These are phyloP conservation scores for Akanthomyces uredinophilus DNA, from an alignment of 2,329 filamentous ascomycete species.

Conservation along the genomic window DNA sequence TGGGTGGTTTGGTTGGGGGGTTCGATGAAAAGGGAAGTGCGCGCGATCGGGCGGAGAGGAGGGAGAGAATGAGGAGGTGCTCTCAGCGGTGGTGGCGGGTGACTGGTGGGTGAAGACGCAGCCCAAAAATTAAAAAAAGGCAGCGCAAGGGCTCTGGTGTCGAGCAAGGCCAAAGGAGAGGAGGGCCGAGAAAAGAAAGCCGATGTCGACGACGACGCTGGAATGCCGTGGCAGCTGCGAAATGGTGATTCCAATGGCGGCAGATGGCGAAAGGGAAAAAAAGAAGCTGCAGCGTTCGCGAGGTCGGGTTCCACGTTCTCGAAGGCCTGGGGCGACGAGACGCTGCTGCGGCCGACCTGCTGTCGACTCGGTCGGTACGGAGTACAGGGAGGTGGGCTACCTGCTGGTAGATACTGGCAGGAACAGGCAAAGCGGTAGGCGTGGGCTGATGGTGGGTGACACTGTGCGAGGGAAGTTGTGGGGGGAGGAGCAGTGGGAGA, in stretches of 20 bases:
- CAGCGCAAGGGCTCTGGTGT: neutral
- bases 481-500: neutral
- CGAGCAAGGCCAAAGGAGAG: neutral
- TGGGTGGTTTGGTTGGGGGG: neutral
- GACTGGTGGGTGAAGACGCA: neutral
- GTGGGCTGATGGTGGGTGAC: neutral
- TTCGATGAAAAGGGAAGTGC: neutral
- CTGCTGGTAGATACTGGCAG: neutral
- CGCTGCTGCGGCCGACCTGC: too few relatives aligned
- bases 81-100: neutral
- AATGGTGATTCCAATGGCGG: neutral
- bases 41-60: conserved; percentile 7
- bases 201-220: neutral
- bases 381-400: too few relatives aligned
- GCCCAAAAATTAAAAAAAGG: neutral
- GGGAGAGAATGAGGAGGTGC: conserved; percentile 6
- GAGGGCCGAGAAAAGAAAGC: neutral
- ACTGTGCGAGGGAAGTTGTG: neutral
- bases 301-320: neutral
- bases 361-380: too few relatives aligned
- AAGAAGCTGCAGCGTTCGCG: conserved; percentile 2
- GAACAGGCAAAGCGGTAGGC: neutral
- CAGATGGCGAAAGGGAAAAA: neutral
- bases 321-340: neutral
- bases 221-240: neutral